A percentile compares a stretch with the other conserved stretches of the same genome.
Evolutionary conservation across 163 green algal species (phyloP).

Genomic region (Chlorella variabilis): DNA sequence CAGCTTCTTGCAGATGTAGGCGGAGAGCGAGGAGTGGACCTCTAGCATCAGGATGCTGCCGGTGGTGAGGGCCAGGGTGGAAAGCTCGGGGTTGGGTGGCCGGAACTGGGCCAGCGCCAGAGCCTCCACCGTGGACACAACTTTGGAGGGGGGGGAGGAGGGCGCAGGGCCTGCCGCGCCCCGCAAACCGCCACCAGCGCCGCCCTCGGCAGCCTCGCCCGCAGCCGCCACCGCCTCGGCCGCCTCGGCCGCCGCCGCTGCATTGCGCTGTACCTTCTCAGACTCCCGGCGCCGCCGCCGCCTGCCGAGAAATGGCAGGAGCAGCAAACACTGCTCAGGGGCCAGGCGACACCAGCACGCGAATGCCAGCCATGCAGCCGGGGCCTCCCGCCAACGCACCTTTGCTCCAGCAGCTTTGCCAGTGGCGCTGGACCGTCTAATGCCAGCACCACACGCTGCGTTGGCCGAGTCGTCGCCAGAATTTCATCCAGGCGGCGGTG

Average conservation of each 20-base stretch:
- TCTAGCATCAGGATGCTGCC: slow-evolving; percentile 84
- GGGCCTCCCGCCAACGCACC: slow-evolving; percentile 30
- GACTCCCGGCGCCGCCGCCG: slow-evolving; percentile 34
- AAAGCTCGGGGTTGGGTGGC: slow-evolving; percentile 26
- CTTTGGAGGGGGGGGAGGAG: neutral
- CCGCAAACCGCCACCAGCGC: neutral
- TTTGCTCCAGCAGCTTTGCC: slow-evolving; percentile 88
- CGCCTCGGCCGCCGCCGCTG: neutral
- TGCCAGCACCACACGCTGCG: slow-evolving; percentile 77
- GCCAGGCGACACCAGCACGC: neutral
- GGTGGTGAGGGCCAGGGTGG: slow-evolving; percentile 72
- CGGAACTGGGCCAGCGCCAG: neutral
- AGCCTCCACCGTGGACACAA: neutral
- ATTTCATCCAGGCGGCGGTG: slow-evolving; percentile 72
- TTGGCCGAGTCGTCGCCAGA: slow-evolving; percentile 56
- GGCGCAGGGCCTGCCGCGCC: neutral
- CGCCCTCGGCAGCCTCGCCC: neutral
- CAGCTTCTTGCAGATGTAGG: slow-evolving; percentile 70
- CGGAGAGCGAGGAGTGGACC: slow-evolving; percentile 69
- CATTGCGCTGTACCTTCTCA: slow-evolving; percentile 5
- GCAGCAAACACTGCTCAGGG: neutral
- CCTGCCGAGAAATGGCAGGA: neutral
- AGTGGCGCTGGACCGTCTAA: slow-evolving; percentile 87
- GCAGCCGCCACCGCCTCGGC: neutral
- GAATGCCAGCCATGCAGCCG: neutral